phyloP scores from a whole-genome alignment of 805 yeast genomes.

The Yarrowia sp. region DNA sequence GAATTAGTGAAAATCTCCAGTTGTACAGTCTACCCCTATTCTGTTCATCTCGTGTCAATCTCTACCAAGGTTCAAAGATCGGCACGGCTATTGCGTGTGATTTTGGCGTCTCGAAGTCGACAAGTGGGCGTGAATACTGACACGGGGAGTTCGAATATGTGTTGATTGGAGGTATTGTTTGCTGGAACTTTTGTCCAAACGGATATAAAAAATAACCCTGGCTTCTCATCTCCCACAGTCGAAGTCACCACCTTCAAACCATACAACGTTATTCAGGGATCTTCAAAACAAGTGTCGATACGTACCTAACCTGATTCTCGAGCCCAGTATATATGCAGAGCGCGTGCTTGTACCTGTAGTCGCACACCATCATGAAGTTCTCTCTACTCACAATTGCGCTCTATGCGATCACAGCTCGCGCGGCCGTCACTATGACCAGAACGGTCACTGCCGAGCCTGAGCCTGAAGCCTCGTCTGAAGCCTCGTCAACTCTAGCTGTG shows the following conservation, averaged over 20 bases:
- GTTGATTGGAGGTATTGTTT: neutral
- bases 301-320: neutral
- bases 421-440: neutral
- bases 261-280: neutral
- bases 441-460: neutral
- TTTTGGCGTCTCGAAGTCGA: neutral
- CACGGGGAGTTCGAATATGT: neutral
- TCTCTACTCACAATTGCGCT: neutral
- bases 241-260: too few relatives aligned
- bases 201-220: too few relatives aligned
- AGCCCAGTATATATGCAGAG: neutral
- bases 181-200: too few relatives aligned
- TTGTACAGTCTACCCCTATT: neutral
- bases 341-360: neutral
- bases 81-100: conserved; percentile 7
- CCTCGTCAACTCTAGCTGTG: neutral
- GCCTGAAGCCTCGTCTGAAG: too few relatives aligned
- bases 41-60: neutral
- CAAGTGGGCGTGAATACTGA: too few relatives aligned
- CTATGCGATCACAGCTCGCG: neutral
- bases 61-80: neutral
- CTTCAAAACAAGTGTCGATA: conserved; percentile 12
- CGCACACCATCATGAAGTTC: neutral
- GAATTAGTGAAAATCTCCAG: neutral
- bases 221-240: too few relatives aligned